A percentile compares a stretch with the other conserved stretches of the same genome.
Evolutionary conservation across 2,329 filamentous ascomycete genomes (phyloP).

Genomic region (Teratosphaeria gauchensis): DNA sequence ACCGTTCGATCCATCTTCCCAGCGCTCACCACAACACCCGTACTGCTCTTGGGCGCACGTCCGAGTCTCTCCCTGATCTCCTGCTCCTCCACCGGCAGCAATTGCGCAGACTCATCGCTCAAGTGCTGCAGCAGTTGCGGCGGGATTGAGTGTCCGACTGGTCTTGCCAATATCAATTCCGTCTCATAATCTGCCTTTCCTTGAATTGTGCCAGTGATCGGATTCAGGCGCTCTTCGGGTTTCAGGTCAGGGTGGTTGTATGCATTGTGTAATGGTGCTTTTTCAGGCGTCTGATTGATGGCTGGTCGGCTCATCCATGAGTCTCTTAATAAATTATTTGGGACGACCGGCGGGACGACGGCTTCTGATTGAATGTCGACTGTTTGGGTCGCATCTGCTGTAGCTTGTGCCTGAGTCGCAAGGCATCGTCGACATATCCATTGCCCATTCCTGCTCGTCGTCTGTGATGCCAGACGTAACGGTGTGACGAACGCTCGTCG

Average conservation of each 20-base stretch:
- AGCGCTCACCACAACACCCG: slow-evolving; percentile 65
- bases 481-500: slow-evolving; percentile 16
- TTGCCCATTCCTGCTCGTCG: slow-evolving; percentile 10
- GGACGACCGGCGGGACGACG: background rate
- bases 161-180: slow-evolving; percentile 15
- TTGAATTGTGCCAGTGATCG: background rate
- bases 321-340: background rate
- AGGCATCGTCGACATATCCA: slow-evolving; percentile 24
- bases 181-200: slow-evolving; percentile 10
- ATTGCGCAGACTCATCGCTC: slow-evolving; percentile 1
- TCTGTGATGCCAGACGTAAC: slow-evolving; percentile 11
- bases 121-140: slow-evolving; percentile 16
- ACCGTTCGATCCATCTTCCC: slow-evolving; percentile 71
- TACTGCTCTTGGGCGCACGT: slow-evolving; percentile 18
- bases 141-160: slow-evolving; percentile 13
- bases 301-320: background rate
- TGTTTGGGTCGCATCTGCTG: background rate
- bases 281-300: background rate
- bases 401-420: slow-evolving; percentile 9
- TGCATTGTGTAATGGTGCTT: background rate
- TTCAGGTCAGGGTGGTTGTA: background rate
- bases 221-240: background rate
- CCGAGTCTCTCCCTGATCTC: slow-evolving; percentile 13
- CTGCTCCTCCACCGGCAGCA: slow-evolving; percentile 17
- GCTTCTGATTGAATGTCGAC: slow-evolving; percentile 1